Base-by-base conservation (phyloP, 2,329 filamentous ascomycete species). In the Ophiostoma angusticollis region DNA sequence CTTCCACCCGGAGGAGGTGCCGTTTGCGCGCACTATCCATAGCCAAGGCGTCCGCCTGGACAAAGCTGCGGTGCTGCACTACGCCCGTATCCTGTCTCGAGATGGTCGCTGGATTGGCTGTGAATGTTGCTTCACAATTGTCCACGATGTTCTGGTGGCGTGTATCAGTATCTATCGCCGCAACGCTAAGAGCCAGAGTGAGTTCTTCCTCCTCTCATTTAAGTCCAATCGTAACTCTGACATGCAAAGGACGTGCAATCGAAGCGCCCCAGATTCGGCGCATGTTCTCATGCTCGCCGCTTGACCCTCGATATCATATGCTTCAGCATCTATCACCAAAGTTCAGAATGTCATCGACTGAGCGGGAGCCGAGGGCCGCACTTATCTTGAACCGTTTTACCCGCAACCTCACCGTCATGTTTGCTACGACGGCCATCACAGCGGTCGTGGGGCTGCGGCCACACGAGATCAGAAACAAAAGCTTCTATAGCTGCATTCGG, bases 231-330 rank as follows among this genome's bases (percentile, higher is more conserved):
- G 27, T 11, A 4, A 24, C 13, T 4, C 7, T 5, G 4, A 6
- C 12, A 19, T 18, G n/a, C 31, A 19, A 38, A 91, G 84, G 80
- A 52, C 74, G 84, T 49, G 83, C 82, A 13, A 65, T 76, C 5
- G 82, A 85, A 50, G 84, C 84, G 28, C 84, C 84, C 2, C 70
- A 84, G 43, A 78, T 93, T 40, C 75, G 84, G 39, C 77, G 80
- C 35, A 66, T 89, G 21, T 93, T 93, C 57, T 79, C 83, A 3
- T 84, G 80, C 19, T 89, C 84, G 7, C 81, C 83, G 12, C 70
- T 77, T 51, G 85, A 93, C 52, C 84, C 84, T 14, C 77, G 84
- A 46, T 93, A 93, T 57, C 83, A 91, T 59, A 93, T 93, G 84
- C 63, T 93, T 54, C 81, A 84, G 40, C 82, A 87, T 47, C 65